Evolutionary conservation across 805 yeast species (phyloP).

Genomic region (Grigorovia humatica): DNA sequence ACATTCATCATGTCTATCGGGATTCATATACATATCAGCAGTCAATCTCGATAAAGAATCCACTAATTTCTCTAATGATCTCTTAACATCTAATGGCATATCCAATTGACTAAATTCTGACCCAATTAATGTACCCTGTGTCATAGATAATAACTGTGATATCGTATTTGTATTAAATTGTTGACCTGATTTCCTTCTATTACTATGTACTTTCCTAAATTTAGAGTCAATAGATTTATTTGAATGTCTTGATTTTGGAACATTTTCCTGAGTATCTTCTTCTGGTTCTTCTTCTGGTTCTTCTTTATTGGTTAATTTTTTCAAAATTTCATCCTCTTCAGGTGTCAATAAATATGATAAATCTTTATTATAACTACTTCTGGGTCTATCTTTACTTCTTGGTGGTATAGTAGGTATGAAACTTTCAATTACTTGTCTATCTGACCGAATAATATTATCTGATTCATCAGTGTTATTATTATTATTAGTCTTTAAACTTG

Average conservation of each 20-base stretch:
- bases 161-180: conserved; percentile 27
- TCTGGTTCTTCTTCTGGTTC: not conserved
- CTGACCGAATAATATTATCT: conserved; percentile 10
- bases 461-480: conserved; percentile 1
- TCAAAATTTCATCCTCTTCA: not conserved
- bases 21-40: conserved; percentile 83
- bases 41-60: conserved; percentile 79
- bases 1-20: conserved; percentile 71
- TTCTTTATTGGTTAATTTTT: not conserved
- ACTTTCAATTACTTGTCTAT: conserved; percentile 13
- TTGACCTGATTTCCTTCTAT: not conserved
- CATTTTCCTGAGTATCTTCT: conserved; percentile 1
- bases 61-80: conserved; percentile 71
- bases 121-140: conserved; percentile 34
- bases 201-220: not conserved
- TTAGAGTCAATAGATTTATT: too few species aligned
- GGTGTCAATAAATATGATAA: not conserved
- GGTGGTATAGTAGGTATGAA: conserved; percentile 27
- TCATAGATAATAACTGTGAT: conserved; percentile 29
- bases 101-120: conserved; percentile 65
- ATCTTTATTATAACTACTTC: conserved; percentile 14
- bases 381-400: conserved; percentile 26
- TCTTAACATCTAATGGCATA: conserved; percentile 66
- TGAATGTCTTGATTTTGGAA: not conserved
- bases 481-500: conserved; percentile 9